Conservation (phyloP, 176 grass and related monocot species). For the Cymbopogon citratus region DNA sequence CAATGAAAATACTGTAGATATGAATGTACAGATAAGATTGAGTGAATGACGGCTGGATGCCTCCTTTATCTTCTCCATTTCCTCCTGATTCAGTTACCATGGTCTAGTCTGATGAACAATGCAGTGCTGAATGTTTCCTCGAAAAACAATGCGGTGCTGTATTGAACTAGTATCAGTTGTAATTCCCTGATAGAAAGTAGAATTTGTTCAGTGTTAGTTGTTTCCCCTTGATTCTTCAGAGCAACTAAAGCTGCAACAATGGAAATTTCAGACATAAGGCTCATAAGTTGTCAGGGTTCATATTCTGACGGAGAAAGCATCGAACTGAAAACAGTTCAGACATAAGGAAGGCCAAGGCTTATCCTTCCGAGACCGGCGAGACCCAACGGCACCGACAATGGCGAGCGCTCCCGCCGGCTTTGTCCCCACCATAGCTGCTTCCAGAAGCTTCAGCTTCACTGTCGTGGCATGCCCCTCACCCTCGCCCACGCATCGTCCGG, state of each 20-base stretch:
- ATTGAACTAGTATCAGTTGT: background rate
- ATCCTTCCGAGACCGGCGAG: background rate
- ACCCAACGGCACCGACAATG: background rate
- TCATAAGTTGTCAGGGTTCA: background rate
- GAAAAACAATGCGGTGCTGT: background rate
- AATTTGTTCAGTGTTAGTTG: background rate
- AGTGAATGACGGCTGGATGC: background rate
- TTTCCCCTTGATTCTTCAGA: background rate
- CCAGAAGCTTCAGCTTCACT: background rate
- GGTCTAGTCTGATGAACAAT: background rate
- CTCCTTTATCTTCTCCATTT: background rate
- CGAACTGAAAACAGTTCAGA: background rate
- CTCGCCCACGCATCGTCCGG: background rate
- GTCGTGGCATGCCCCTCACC: background rate
- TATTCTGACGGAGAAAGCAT: background rate
- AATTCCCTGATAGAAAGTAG: background rate
- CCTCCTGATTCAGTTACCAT: background rate
- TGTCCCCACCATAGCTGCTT: background rate
- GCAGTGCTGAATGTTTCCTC: background rate
- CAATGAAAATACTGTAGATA: constrained; percentile 2
- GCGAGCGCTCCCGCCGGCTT: constrained; percentile 2
- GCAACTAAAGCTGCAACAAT: background rate
- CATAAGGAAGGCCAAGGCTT: background rate
- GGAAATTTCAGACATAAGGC: background rate
- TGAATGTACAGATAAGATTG: constrained; percentile 15